Conservation (phyloP, 495 filamentous ascomycete species). For the Lasiosphaeria miniovina region DNA sequence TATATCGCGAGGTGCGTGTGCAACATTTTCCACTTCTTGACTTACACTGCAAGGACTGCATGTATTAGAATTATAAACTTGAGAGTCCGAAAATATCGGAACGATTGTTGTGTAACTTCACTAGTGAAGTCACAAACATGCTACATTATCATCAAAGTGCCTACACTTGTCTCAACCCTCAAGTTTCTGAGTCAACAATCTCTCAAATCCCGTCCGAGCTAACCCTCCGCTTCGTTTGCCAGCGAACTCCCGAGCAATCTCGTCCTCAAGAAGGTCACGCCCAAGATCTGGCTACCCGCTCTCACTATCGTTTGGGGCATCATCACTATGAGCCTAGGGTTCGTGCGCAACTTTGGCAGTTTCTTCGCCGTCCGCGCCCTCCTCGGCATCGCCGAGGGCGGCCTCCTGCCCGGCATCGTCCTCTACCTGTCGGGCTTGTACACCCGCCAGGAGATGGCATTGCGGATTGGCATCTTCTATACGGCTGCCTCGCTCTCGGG, state of each 20-base stretch:
- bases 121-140: no score
- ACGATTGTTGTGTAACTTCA: no score
- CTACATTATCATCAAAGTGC: no score
- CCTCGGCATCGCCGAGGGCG: conserved; percentile 60
- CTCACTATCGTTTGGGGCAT: conserved; percentile 56
- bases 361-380: conserved; percentile 76
- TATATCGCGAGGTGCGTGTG: conserved; percentile 45
- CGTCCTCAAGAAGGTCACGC: conserved; percentile 70
- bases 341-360: conserved; percentile 69
- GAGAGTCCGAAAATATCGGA: no score
- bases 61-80: no score
- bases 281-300: conserved; percentile 57
- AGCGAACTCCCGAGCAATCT: conserved; percentile 83
- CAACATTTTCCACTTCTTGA: neutral
- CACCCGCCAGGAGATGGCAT: conserved; percentile 46
- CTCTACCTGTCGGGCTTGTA: conserved; percentile 49
- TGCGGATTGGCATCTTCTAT: conserved; percentile 55
- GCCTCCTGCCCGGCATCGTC: conserved; percentile 50
- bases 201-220: neutral
- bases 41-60: neutral
- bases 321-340: conserved; percentile 64
- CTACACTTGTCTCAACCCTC: no score
- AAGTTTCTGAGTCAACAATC: no score
- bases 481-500: conserved; percentile 54
- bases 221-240: conserved; percentile 5